Base-by-base conservation (phyloP, 2,329 filamentous ascomycete genomes). In the Exophiala bonariae region DNA sequence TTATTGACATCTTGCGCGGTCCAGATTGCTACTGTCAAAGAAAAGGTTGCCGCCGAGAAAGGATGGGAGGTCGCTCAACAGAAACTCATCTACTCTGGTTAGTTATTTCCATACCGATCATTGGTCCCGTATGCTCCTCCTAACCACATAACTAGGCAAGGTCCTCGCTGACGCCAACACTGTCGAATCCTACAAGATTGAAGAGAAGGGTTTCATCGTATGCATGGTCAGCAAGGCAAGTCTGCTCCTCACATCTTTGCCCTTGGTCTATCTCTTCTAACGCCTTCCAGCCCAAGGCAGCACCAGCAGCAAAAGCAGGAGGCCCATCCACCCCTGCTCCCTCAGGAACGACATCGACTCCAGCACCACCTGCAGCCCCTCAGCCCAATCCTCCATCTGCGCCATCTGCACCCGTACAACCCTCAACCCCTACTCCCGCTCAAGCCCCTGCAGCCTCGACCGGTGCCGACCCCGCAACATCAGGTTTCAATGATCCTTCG, bases 121-220 rank as follows among this genome's bases (percentile, higher is more conserved):
- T 34, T 34, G 32, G 7, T 14, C 8, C 17, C 14, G 6, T 7
- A n/a, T 14, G 17, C 32, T 34, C 6, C 8, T 14, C 9, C 35
- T 37, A 20, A 37, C 35, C 10, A 18, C 6, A 7, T 20, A 20
- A 6, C 35, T 14, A 96, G 91, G 93, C 75, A 99, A 99, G 78
- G 97, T 99, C 61, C 77, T 99, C 58, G 92, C 96, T 73, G 92
- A 99, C 86, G 89, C 90, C 54, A 93, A 96, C 66, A 96, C 91
- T 2, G 87, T 99, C 61, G 89, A 90, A 70, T 91, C 88, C 32
- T 97, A 97, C 77, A 96, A 89, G 73, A 97, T 99, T 56, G 92
- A 99, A 73, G 93, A 97, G 80, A 99, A 97, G 79, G 93, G 93
- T 30, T 99, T 97, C 69, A 90, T 99, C 63, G 93, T 99, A 52